Conservation (phyloP, 2,329 filamentous ascomycete genomes). For the Talaromyces islandicus region DNA sequence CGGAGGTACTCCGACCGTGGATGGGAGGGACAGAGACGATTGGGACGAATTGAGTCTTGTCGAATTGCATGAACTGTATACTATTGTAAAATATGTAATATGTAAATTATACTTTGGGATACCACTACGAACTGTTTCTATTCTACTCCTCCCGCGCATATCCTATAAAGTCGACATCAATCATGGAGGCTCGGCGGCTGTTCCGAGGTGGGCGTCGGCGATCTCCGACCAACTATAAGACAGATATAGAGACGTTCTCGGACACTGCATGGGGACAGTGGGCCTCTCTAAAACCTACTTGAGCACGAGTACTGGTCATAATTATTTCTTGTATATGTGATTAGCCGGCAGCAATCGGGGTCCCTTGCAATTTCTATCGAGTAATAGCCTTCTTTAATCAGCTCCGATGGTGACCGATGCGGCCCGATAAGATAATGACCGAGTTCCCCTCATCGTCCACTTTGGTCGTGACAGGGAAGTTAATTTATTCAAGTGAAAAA, state of each 20-base stretch:
- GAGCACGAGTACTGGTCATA: background rate
- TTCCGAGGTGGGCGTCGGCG: slow-evolving; percentile 2
- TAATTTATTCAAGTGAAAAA: background rate
- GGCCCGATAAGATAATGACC: slow-evolving; percentile 11
- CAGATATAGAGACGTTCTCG: background rate
- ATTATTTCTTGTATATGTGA: background rate
- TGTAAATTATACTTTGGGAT: background rate
- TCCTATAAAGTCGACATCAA: background rate
- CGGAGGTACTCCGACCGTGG: slow-evolving; percentile 71
- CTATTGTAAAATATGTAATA: background rate
- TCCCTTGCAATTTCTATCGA: background rate
- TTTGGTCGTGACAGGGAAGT: background rate
- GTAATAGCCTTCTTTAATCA: background rate
- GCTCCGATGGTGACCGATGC: background rate
- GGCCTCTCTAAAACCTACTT: background rate
- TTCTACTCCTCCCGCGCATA: background rate
- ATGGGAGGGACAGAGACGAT: slow-evolving; percentile 74
- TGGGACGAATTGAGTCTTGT: slow-evolving; percentile 23
- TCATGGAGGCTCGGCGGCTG: background rate
- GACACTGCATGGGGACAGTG: background rate
- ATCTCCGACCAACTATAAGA: slow-evolving; percentile 3
- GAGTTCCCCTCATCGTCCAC: background rate
- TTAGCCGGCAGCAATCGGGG: background rate
- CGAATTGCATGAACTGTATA: background rate
- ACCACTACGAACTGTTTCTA: background rate